Percentiles rank a stretch among this genome's conserved stretches.
Evolutionary conservation across 2,329 filamentous ascomycete genomes (phyloP).

Genomic region (Daldinia eschscholtzii): DNA sequence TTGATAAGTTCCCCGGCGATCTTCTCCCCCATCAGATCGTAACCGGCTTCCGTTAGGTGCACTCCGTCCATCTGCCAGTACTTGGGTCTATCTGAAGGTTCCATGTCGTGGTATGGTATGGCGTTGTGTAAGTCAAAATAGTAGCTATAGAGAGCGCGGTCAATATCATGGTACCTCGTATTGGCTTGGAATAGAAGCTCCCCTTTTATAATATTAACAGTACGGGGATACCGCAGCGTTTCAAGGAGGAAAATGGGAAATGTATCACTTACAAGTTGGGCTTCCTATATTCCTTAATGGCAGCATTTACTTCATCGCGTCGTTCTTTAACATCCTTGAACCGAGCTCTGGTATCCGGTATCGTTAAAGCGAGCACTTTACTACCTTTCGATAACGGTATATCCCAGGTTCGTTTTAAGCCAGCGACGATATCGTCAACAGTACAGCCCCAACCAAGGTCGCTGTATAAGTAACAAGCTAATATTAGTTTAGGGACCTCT

Average conservation of each 20-base stretch:
- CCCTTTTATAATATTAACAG: not conserved
- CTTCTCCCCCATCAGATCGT: conserved; percentile 71
- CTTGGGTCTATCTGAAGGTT: conserved; percentile 58
- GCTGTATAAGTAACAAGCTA: conserved; percentile 48
- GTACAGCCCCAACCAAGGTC: conserved; percentile 62
- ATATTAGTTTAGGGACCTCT: conserved; percentile 11
- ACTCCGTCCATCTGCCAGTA: conserved; percentile 71
- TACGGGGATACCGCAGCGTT: not conserved
- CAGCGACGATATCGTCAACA: conserved; percentile 60
- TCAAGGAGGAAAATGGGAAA: not conserved
- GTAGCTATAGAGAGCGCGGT: conserved; percentile 56
- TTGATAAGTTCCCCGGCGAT: conserved; percentile 66
- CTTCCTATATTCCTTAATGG: conserved; percentile 64
- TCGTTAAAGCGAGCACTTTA: conserved; percentile 73
- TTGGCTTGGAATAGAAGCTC: not conserved
- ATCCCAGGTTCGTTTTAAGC: conserved; percentile 64
- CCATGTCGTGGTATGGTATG: conserved; percentile 67
- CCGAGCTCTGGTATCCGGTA: conserved; percentile 64
- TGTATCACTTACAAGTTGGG: conserved; percentile 64
- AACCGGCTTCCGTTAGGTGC: conserved; percentile 70
- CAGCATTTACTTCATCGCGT: conserved; percentile 63
- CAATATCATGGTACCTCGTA: not conserved
- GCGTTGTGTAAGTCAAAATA: conserved; percentile 67
- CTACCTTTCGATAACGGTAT: conserved; percentile 62
- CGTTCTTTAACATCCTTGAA: conserved; percentile 50